Evolutionary conservation across 2,329 filamentous ascomycete genomes (phyloP).

Genomic region (Geoglossum cookeanum): DNA sequence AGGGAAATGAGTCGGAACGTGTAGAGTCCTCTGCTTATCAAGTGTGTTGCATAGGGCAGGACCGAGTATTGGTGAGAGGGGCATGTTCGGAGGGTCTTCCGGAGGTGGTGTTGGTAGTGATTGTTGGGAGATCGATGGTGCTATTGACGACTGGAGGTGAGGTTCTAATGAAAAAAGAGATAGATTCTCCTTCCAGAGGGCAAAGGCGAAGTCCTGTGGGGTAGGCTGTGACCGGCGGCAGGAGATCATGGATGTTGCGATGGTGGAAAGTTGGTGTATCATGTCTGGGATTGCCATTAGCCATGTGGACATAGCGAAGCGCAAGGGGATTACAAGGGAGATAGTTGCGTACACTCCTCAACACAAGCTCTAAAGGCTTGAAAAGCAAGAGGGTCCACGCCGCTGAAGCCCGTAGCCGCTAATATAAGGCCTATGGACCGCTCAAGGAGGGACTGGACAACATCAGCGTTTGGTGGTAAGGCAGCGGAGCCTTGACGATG

Average conservation of each 20-base stretch:
- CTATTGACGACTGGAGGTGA: slow-evolving; percentile 23
- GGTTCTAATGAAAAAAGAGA: slow-evolving; percentile 20
- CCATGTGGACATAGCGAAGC: background rate
- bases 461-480: slow-evolving; percentile 29
- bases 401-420: slow-evolving; percentile 33
- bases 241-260: slow-evolving; percentile 37
- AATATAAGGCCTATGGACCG: slow-evolving; percentile 34
- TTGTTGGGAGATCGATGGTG: slow-evolving; percentile 16
- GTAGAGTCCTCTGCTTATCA: slow-evolving; percentile 27
- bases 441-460: slow-evolving; percentile 34
- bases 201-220: slow-evolving; percentile 38
- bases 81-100: slow-evolving; percentile 15
- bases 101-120: slow-evolving; percentile 23
- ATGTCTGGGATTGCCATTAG: slow-evolving; percentile 10
- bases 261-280: slow-evolving; percentile 27
- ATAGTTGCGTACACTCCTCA: slow-evolving; percentile 35
- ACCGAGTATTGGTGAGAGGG: slow-evolving; percentile 26
- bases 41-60: slow-evolving; percentile 28
- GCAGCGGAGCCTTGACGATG: slow-evolving; percentile 5
- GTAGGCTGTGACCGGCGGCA: slow-evolving; percentile 35
- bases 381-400: slow-evolving; percentile 34
- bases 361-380: slow-evolving; percentile 34
- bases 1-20: slow-evolving; percentile 42
- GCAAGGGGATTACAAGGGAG: background rate
- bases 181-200: slow-evolving; percentile 24